Percentiles rank a stretch among this genome's conserved stretches.
Evolutionary conservation across 768 basidiomycete genomes (phyloP).

Genomic region (Heimioporus sp.): DNA sequence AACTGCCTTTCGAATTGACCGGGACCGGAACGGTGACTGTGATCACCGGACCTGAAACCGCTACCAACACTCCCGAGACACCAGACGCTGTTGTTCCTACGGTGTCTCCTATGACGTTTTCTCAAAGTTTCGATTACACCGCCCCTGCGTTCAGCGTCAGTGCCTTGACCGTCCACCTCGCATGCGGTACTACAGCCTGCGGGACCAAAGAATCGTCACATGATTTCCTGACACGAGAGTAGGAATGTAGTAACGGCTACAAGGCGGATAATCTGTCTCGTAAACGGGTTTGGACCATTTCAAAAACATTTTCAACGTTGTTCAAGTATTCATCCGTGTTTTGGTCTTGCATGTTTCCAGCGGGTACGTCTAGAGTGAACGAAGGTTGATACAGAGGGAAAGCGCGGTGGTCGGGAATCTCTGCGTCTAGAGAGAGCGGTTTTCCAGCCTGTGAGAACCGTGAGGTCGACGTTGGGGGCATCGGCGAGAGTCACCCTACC

Average conservation of each 20-base stretch:
- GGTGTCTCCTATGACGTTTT: slow-evolving; percentile 44
- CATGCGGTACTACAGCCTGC: not conserved
- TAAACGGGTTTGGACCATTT: slow-evolving; percentile 27
- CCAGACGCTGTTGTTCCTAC: slow-evolving; percentile 49
- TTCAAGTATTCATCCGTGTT: slow-evolving; percentile 62
- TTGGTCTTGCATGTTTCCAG: slow-evolving; percentile 71
- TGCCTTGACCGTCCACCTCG: slow-evolving; percentile 23
- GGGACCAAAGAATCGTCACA: not conserved
- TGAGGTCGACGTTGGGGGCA: not conserved
- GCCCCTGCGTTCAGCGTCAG: slow-evolving; percentile 48
- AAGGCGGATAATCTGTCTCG: slow-evolving; percentile 13
- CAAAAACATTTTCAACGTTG: slow-evolving; percentile 42
- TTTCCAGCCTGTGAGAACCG: slow-evolving; percentile 43
- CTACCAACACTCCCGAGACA: slow-evolving; percentile 54
- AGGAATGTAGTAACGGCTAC: too few relatives aligned
- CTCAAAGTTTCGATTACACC: slow-evolving; percentile 51
- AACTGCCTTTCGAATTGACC: slow-evolving; percentile 53
- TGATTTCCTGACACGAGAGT: too few relatives aligned
- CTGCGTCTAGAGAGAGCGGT: slow-evolving; percentile 54
- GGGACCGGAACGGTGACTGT: slow-evolving; percentile 44
- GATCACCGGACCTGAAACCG: slow-evolving; percentile 46
- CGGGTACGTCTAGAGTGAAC: slow-evolving; percentile 74
- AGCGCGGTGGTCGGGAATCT: slow-evolving; percentile 73
- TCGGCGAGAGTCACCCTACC: slow-evolving; percentile 49
- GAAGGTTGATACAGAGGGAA: slow-evolving; percentile 79